Conservation (phyloP, 345 rosid genomes). For the Kernera saxatilis region DNA sequence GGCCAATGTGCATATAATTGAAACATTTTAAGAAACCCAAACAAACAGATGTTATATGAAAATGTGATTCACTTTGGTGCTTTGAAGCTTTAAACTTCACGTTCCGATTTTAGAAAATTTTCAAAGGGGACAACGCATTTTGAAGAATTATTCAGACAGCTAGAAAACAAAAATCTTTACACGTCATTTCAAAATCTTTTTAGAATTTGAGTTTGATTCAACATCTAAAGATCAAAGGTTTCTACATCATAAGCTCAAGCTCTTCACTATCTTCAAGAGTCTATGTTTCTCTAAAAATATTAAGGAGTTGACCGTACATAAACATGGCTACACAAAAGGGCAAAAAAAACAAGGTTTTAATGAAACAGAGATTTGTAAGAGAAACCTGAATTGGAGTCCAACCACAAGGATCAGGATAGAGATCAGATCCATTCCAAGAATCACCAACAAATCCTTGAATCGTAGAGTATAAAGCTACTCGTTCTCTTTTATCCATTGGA, state of each 20-base stretch:
- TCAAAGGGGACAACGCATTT: slow-evolving; percentile 16
- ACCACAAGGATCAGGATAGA: slow-evolving; percentile 97
- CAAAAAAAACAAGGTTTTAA: neutral
- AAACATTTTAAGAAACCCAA: slow-evolving; percentile 17
- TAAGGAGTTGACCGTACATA: neutral
- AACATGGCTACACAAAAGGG: neutral
- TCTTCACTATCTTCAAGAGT: slow-evolving; percentile 4
- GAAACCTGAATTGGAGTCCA: slow-evolving; percentile 94
- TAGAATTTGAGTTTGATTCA: neutral
- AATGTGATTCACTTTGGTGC: slow-evolving; percentile 24
- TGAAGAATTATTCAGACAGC: slow-evolving; percentile 25
- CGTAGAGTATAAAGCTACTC: slow-evolving; percentile 61
- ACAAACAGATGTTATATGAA: slow-evolving; percentile 20
- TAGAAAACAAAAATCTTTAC: slow-evolving; percentile 19
- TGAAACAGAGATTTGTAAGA: neutral
- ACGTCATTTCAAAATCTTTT: neutral
- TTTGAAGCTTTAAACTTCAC: slow-evolving; percentile 22
- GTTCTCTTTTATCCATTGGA: slow-evolving; percentile 71
- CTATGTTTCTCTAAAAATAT: neutral
- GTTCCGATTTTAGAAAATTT: slow-evolving; percentile 20
- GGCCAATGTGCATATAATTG: slow-evolving; percentile 20
- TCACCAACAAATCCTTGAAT: slow-evolving; percentile 84
- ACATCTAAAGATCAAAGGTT: neutral
- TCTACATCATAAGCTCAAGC: neutral
- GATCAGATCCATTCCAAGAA: slow-evolving; percentile 94